phyloP scores from a whole-genome alignment of 139 green algal genomes.

The Penium margaritaceum region DNA sequence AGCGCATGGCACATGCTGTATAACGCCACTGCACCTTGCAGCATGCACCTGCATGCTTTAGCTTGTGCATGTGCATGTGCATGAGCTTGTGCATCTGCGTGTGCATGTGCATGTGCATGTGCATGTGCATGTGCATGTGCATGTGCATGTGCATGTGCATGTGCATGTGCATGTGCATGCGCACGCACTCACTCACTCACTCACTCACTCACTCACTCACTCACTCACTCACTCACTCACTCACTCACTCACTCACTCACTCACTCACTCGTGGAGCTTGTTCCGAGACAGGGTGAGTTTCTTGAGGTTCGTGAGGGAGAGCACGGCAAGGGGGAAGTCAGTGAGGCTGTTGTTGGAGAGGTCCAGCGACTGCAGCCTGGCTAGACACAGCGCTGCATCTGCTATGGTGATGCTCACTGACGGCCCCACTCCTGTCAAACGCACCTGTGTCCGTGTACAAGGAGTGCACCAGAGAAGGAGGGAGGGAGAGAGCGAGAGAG shows the following conservation, averaged over 20 bases:
- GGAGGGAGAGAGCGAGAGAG: too few species aligned
- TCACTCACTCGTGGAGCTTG: constrained; percentile 22
- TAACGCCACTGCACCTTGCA: neutral
- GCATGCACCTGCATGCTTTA: neutral
- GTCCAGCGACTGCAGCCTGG: too few species aligned
- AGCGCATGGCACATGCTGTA: neutral
- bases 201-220: neutral
- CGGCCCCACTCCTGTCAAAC: too few species aligned
- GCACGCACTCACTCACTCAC: neutral
- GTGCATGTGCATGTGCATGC: neutral
- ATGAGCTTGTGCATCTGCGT: neutral
- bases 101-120: neutral
- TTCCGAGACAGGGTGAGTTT: constrained; percentile 28
- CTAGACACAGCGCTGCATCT: too few species aligned
- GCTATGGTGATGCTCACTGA: too few species aligned
- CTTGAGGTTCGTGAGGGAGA: constrained; percentile 4
- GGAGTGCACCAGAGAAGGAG: too few species aligned
- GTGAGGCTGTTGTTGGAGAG: constrained; percentile 23
- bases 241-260: neutral
- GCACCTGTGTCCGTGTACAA: too few species aligned
- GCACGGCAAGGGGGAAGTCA: neutral
- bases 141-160: neutral
- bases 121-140: neutral
- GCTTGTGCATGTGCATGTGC: neutral
- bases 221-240: neutral